These are phyloP conservation scores for Xylariaceae sp. DNA, from an alignment of 2,329 filamentous ascomycete species.

Conservation along the genomic window DNA sequence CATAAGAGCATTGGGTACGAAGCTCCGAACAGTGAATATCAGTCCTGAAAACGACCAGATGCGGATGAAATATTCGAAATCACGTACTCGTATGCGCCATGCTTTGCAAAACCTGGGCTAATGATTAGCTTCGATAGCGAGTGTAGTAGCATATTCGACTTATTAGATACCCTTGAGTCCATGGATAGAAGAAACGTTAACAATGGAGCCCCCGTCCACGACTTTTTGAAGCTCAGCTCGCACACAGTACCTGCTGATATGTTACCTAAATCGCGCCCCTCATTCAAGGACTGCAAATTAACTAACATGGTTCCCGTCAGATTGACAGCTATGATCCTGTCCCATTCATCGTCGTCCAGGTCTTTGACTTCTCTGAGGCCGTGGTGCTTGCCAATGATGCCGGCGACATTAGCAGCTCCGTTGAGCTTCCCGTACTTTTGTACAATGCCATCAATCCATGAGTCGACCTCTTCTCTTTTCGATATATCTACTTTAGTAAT, in stretches of 20 bases:
- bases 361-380: constrained; percentile 48
- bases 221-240: constrained; percentile 53
- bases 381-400: constrained; percentile 53
- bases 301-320: constrained; percentile 55
- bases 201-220: constrained; percentile 60
- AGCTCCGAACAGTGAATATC: not conserved
- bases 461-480: constrained; percentile 53
- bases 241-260: constrained; percentile 47
- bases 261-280: constrained; percentile 18
- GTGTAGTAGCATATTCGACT: constrained; percentile 37
- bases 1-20: not conserved
- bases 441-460: constrained; percentile 55
- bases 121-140: constrained; percentile 25
- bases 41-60: no score
- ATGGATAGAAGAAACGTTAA: constrained; percentile 61
- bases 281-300: not conserved
- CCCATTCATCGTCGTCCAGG: constrained; percentile 55
- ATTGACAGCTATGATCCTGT: constrained; percentile 55
- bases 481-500: constrained; percentile 55
- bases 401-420: constrained; percentile 62
- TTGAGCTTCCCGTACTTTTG: constrained; percentile 58
- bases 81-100: constrained; percentile 45
- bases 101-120: constrained; percentile 46
- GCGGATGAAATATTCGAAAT: not conserved
- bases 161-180: constrained; percentile 50